Percentiles rank a stretch among this genome's conserved stretches.
Conservation (phyloP, 2,329 filamentous ascomycete species). For the Scortechinia acanthostroma region DNA sequence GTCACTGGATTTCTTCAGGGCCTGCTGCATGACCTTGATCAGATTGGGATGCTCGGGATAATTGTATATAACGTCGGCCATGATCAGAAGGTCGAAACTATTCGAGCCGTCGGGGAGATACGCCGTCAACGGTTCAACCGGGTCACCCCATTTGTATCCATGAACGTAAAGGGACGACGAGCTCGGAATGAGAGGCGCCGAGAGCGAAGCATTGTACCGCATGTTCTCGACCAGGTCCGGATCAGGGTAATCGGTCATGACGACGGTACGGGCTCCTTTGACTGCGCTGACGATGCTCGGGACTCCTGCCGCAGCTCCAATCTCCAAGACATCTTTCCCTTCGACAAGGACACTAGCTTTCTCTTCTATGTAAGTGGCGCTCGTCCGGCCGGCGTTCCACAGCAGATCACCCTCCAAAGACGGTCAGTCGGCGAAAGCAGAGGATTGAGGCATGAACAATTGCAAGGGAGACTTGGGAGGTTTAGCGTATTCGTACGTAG, state of each 20-base stretch:
- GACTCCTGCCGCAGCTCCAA: neutral
- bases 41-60: neutral
- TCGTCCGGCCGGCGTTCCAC: neutral
- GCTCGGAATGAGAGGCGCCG: neutral
- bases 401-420: conserved; percentile 1
- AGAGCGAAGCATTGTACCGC: neutral
- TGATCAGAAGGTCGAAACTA: neutral
- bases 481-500: conserved; percentile 3
- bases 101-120: neutral
- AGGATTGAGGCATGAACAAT: too few relatives aligned
- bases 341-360: neutral
- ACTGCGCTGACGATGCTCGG: conserved; percentile 1
- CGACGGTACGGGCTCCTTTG: neutral
- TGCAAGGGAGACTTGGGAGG: neutral
- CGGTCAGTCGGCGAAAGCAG: too few relatives aligned
- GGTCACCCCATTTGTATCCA: neutral
- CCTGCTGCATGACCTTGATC: neutral
- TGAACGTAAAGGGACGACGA: neutral
- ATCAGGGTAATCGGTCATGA: neutral
- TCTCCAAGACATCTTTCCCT: neutral
- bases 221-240: neutral
- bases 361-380: neutral
- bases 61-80: neutral
- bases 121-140: neutral
- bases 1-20: neutral